phyloP scores from a whole-genome alignment of 2,329 filamentous ascomycete species.

The Blastomyces emzantsi region DNA sequence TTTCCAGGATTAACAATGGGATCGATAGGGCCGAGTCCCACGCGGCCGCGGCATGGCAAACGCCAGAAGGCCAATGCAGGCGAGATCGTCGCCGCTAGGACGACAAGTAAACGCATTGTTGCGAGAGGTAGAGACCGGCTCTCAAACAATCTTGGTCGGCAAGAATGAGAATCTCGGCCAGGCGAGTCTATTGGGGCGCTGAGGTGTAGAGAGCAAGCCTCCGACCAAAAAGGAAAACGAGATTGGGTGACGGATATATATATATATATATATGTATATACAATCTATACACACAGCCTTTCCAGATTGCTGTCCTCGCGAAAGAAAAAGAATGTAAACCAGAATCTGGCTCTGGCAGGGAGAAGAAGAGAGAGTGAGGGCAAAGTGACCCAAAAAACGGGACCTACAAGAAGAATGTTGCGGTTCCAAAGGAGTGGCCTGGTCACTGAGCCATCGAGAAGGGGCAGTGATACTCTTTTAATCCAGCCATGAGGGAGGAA shows the following conservation, averaged over 20 bases:
- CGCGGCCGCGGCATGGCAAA: neutral
- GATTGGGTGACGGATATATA: neutral
- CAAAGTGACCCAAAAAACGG: neutral
- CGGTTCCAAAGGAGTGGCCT: neutral
- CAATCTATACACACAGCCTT: neutral
- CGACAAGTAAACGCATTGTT: neutral
- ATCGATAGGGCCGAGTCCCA: neutral
- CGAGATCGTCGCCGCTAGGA: constrained; percentile 1
- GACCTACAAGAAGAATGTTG: neutral
- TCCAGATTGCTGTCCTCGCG: neutral
- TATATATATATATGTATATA: neutral
- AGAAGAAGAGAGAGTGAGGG: neutral
- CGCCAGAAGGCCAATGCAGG: neutral
- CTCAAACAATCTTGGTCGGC: neutral
- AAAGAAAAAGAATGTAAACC: neutral
- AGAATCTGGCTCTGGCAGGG: neutral
- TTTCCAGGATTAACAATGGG: neutral
- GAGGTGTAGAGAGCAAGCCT: neutral
- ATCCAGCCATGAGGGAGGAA: neutral
- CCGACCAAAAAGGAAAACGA: neutral
- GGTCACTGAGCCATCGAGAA: neutral
- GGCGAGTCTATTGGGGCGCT: neutral
- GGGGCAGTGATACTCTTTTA: neutral
- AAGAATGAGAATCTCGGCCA: neutral
- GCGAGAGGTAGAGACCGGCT: neutral